These are phyloP conservation scores for Amanita brunnescens DNA, from an alignment of 768 basidiomycete genomes.

Conservation along the genomic window DNA sequence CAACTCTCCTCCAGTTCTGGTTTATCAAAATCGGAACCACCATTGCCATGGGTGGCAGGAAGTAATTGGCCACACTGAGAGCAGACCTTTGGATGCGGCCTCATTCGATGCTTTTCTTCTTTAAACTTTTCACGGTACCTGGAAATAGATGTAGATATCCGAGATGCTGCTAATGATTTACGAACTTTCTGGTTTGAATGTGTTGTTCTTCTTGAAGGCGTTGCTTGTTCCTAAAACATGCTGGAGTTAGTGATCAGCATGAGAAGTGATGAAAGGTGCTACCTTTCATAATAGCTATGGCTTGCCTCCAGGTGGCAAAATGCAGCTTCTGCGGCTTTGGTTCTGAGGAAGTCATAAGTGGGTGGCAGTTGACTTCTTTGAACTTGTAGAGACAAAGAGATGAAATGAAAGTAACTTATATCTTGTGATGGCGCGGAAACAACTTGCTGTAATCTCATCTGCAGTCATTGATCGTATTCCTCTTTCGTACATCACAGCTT, in stretches of 20 bases:
- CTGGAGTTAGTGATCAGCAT: background rate
- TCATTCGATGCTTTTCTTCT: background rate
- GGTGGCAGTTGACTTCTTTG: background rate
- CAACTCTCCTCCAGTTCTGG: background rate
- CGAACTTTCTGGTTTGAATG: background rate
- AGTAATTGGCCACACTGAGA: background rate
- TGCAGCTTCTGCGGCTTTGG: background rate
- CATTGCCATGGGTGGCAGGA: background rate
- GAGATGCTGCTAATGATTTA: background rate
- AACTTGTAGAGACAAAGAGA: too few relatives aligned
- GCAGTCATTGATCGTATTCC: too few relatives aligned
- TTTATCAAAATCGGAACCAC: background rate
- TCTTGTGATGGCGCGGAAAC: too few relatives aligned
- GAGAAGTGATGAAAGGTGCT: background rate
- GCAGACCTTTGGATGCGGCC: background rate
- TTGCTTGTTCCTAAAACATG: background rate
- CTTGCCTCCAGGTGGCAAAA: background rate
- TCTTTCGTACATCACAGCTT: too few relatives aligned
- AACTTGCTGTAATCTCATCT: too few relatives aligned
- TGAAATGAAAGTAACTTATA: too few relatives aligned
- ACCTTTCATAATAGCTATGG: background rate
- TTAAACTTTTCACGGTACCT: background rate
- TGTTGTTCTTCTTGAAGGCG: background rate
- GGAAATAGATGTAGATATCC: background rate
- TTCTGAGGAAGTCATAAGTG: background rate